phyloP scores from a whole-genome alignment of 2,329 filamentous ascomycete species.

The Pseudohalonectria lignicola region DNA sequence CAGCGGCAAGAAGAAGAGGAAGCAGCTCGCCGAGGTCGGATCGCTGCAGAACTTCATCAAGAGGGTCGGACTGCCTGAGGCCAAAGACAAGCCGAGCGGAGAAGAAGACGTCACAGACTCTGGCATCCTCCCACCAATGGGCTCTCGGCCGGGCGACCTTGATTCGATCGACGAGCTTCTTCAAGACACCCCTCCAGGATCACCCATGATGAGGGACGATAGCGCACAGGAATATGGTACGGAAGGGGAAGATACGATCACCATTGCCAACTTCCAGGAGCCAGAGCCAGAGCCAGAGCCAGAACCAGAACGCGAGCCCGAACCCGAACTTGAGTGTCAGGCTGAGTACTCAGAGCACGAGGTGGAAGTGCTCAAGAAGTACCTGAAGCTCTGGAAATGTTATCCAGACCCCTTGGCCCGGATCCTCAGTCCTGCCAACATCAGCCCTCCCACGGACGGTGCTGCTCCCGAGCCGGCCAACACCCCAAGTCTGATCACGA shows the following conservation, averaged over 20 bases:
- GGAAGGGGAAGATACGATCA: constrained; percentile 19
- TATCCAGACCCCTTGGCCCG: constrained; percentile 44
- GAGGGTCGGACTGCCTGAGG: constrained; percentile 40
- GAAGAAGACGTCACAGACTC: constrained; percentile 25
- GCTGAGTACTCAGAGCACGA: constrained; percentile 37
- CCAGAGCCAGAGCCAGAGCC: constrained; percentile 10
- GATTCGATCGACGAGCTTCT: constrained; percentile 47
- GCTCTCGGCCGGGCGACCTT: constrained; percentile 25
- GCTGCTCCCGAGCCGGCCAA: constrained; percentile 32
- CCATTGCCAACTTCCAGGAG: no score
- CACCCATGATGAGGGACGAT: no score
- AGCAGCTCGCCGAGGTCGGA: constrained; percentile 70
- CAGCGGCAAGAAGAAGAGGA: constrained; percentile 58
- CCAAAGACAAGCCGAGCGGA: constrained; percentile 17
- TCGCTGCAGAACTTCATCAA: constrained; percentile 57
- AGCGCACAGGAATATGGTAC: no score
- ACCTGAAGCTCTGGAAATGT: constrained; percentile 53
- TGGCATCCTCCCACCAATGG: constrained; percentile 19
- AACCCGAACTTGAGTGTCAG: no score
- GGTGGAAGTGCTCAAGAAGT: constrained; percentile 37
- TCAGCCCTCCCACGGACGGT: constrained; percentile 58
- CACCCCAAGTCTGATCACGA: constrained; percentile 60
- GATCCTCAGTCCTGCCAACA: constrained; percentile 50
- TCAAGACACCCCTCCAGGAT: constrained; percentile 44
- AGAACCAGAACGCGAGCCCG: no score